Base-by-base conservation (phyloP, 2,329 filamentous ascomycete genomes). In the Pleoardoris graminearum region DNA sequence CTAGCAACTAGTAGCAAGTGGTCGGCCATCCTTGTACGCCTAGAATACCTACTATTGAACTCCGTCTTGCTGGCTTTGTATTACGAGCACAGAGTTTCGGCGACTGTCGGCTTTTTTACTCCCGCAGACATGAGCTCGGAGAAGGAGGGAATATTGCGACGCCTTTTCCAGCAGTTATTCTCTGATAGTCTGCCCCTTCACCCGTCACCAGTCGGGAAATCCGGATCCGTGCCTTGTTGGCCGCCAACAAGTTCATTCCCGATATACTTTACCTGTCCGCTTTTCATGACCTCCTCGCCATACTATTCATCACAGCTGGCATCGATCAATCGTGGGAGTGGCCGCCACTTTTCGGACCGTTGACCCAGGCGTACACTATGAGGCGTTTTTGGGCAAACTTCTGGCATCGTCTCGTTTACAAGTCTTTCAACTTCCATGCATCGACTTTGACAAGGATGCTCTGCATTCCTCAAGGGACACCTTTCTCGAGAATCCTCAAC, bases 381-480 rank as follows among this genome's bases (percentile, higher is more conserved):
- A 42, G 49, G 17, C 19, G 42, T 4, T 51, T 51, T n/a, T 51
- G 49, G 49, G 32, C 30, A 7, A 35, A 30, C 21, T 51, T 51
- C 35, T 51, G 49, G 49, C 49, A 51, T 33, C 41, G 49, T 10
- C 33, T 51, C 32, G 19, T 51, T 6, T 51, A 51, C 35, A 42
- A 43, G 21, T 51, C 49, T 8, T 51, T 51, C 42, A 45, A 39
- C 41, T 43, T 36, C 10, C 49, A 51, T 33, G 42, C 49, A 12
- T 36, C 42, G 22, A 36, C 29, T 3, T 17, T 51, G 8, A 27
- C 41, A 3, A 25, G 27, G 3, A 7, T 14, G 33, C 49, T 51
- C 16, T 19, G 49, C 42, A 37, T 51, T 33, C 23, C 22, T 1
- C 39, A 51, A 17, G 41, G 42, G 3, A 51, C 49, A 4, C 12